Evolutionary conservation across 1,139 yeast species (phyloP).

Genomic region (Debaryomyces subglobosus): DNA sequence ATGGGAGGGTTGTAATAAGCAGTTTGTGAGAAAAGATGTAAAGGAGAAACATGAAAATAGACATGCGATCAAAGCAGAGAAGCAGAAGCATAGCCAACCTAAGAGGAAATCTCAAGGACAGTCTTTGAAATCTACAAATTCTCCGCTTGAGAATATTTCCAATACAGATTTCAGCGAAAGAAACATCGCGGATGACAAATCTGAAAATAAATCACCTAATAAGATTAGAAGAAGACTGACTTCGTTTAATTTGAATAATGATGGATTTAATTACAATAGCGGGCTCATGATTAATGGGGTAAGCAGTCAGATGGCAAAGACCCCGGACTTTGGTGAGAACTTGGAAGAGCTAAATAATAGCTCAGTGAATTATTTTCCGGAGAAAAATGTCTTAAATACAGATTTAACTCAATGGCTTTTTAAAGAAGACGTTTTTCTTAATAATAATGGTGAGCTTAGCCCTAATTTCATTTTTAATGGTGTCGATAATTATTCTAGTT

Average conservation of each 20-base stretch:
- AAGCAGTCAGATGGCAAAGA: neutral
- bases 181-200: neutral
- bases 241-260: neutral
- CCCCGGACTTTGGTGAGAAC: neutral
- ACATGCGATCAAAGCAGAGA: slow-evolving; percentile 20
- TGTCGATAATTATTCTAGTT: slow-evolving; percentile 24
- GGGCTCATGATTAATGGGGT: neutral
- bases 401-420: slow-evolving; percentile 7
- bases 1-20: slow-evolving; percentile 35
- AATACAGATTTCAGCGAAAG: neutral
- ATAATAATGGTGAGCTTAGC: slow-evolving; percentile 4
- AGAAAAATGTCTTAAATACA: neutral
- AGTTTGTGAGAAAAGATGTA: slow-evolving; percentile 39
- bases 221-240: neutral
- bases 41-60: slow-evolving; percentile 37
- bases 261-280: neutral
- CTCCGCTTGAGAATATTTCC: slow-evolving; percentile 1
- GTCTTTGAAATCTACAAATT: neutral
- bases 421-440: slow-evolving; percentile 1
- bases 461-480: slow-evolving; percentile 18
- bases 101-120: slow-evolving; percentile 1
- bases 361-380: neutral
- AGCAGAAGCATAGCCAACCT: slow-evolving; percentile 5
- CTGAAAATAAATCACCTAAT: neutral
- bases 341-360: neutral